A percentile compares a stretch with the other conserved stretches of the same genome.
Evolutionary conservation across 2,329 filamentous ascomycete genomes (phyloP).

Genomic region (Akanthomyces muscarius): DNA sequence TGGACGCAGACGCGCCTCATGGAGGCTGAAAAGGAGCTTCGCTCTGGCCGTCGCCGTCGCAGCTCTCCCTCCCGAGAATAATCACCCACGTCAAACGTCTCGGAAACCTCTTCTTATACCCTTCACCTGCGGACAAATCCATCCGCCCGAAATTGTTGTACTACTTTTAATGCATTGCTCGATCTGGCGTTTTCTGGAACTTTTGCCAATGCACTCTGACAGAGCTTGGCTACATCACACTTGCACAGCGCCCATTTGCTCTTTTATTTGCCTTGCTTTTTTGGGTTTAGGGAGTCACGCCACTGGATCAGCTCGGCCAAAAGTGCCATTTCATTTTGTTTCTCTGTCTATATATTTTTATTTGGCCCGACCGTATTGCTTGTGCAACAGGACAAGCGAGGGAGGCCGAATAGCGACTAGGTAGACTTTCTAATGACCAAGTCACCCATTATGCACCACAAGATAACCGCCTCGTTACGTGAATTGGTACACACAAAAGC

Average conservation of each 20-base stretch:
- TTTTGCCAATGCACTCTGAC: slow-evolving; percentile 3
- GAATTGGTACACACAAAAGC: background rate
- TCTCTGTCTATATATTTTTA: background rate
- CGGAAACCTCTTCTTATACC: background rate
- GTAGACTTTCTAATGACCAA: slow-evolving; percentile 13
- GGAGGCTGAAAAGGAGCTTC: slow-evolving; percentile 57
- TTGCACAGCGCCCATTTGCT: slow-evolving; percentile 12
- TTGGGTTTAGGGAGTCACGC: background rate
- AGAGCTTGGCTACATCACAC: background rate
- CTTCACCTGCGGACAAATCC: background rate
- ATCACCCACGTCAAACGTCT: background rate
- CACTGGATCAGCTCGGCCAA: background rate
- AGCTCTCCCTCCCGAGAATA: slow-evolving; percentile 31
- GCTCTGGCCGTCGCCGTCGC: slow-evolving; percentile 48
- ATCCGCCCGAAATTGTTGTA: slow-evolving; percentile 5
- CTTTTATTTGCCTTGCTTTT: background rate
- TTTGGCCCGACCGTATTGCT: background rate
- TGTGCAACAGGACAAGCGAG: background rate
- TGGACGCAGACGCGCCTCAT: slow-evolving; percentile 58
- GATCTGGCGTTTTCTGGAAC: slow-evolving; percentile 8
- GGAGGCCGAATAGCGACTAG: background rate
- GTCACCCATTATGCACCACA: background rate
- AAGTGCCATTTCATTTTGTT: background rate
- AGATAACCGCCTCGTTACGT: background rate
- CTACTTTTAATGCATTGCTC: slow-evolving; percentile 10